These are phyloP conservation scores for Serendipita sp. DNA, from an alignment of 1,284 basidiomycete genomes.

Conservation along the genomic window DNA sequence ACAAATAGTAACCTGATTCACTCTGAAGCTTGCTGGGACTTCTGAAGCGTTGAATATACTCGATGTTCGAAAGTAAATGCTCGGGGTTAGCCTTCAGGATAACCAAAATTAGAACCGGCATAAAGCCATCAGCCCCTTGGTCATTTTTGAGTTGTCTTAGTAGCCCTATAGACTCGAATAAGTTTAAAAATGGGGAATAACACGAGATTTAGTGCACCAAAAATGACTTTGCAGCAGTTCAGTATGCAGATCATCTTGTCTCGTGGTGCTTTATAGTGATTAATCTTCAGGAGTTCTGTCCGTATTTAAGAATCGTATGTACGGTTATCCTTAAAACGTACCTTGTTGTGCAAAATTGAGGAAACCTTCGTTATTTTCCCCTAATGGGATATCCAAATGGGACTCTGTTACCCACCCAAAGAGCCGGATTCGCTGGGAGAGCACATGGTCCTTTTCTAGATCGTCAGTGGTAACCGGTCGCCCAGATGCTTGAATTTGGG, in stretches of 20 bases:
- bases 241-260: conserved; percentile 97
- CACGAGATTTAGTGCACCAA: conserved; percentile 44
- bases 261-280: conserved; percentile 95
- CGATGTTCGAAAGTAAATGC: conserved; percentile 86
- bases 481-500: conserved; percentile 45
- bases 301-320: not conserved
- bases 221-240: conserved; percentile 98
- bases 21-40: conserved; percentile 82
- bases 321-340: conserved; percentile 18
- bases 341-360: conserved; percentile 90
- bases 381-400: conserved; percentile 75
- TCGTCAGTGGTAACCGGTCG: conserved; percentile 87
- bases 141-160: conserved; percentile 74
- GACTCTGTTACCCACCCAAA: conserved; percentile 83
- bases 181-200: conserved; percentile 11
- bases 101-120: conserved; percentile 89
- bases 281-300: conserved; percentile 84
- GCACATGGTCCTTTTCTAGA: conserved; percentile 82
- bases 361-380: conserved; percentile 56
- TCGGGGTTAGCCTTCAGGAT: conserved; percentile 89
- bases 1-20: conserved; percentile 95
- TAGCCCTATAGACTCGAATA: conserved; percentile 38
- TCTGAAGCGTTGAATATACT: conserved; percentile 94
- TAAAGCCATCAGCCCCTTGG: conserved; percentile 82
- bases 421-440: conserved; percentile 80